Evolutionary conservation across 169 alveolate species (phyloP).

Genomic region (Blepharisma undulans): DNA sequence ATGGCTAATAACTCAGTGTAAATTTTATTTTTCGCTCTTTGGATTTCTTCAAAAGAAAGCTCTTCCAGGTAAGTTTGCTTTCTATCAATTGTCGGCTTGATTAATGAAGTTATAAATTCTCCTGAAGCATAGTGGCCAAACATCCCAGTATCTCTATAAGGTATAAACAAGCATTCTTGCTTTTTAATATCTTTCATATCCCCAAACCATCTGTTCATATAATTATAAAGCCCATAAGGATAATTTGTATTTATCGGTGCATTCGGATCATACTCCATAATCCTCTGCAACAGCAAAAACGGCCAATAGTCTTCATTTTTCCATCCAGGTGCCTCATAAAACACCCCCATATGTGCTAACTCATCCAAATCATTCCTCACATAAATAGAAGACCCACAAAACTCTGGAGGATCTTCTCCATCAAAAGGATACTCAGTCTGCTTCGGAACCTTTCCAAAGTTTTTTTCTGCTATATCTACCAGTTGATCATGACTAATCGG

Average conservation of each 20-base stretch:
- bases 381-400: constrained; percentile 66
- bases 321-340: constrained; percentile 92
- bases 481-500: constrained; percentile 87
- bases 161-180: constrained; percentile 55
- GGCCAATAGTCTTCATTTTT: constrained; percentile 82
- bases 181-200: constrained; percentile 4
- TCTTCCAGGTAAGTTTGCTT: constrained; percentile 14
- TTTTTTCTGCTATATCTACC: constrained; percentile 82
- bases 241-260: constrained; percentile 83
- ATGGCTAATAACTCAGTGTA: constrained; percentile 61
- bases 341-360: constrained; percentile 92
- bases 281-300: constrained; percentile 93
- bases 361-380: constrained; percentile 90
- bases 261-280: constrained; percentile 81
- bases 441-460: constrained; percentile 64
- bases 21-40: constrained; percentile 69
- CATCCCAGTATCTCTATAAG: constrained; percentile 93
- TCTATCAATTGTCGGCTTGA: constrained; percentile 30
- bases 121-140: constrained; percentile 81
- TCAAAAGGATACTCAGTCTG: constrained; percentile 73
- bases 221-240: constrained; percentile 45
- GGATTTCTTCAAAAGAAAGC: constrained; percentile 46
- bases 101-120: constrained; percentile 43
- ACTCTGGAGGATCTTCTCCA: constrained; percentile 57
- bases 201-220: constrained; percentile 36